Evolutionary conservation across 805 yeast genomes (phyloP).

Genomic region (Kodamaea laetipori): DNA sequence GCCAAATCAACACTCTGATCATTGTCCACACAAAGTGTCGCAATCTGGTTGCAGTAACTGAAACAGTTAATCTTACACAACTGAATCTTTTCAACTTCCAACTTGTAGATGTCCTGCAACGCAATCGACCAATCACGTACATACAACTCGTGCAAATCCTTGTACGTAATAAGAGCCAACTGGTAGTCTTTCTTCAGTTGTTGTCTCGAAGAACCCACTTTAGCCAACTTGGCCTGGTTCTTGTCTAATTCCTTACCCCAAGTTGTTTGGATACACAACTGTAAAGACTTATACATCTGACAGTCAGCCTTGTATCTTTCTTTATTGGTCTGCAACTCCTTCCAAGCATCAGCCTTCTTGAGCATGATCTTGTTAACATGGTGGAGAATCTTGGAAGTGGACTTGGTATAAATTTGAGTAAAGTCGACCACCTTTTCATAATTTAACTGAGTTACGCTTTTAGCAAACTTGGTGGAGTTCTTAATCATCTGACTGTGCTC

Average conservation of each 20-base stretch:
- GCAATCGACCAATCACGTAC: conserved; percentile 70
- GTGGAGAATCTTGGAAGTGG: conserved; percentile 57
- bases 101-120: conserved; percentile 60
- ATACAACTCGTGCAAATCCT: conserved; percentile 64
- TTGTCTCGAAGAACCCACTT: conserved; percentile 45
- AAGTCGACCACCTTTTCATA: conserved; percentile 55
- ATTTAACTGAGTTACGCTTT: conserved; percentile 49
- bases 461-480: conserved; percentile 57
- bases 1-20: conserved; percentile 77
- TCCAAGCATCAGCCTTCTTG: conserved; percentile 42
- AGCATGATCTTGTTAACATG: conserved; percentile 57
- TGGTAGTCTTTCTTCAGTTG: conserved; percentile 58
- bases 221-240: conserved; percentile 55
- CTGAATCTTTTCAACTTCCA: conserved; percentile 74
- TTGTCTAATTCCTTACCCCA: conserved; percentile 74
- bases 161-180: conserved; percentile 51
- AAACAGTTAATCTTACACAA: conserved; percentile 71
- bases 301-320: conserved; percentile 60
- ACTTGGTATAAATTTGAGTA: conserved; percentile 50
- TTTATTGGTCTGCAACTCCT: conserved; percentile 41
- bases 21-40: conserved; percentile 74
- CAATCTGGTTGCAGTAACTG: conserved; percentile 73
- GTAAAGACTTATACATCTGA: conserved; percentile 56
- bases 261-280: conserved; percentile 64
- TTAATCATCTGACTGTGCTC: conserved; percentile 63